A percentile compares a stretch with the other conserved stretches of the same genome.
phyloP scores from a whole-genome alignment of 2,329 filamentous ascomycete genomes.

The Purpureocillium lavendulum region DNA sequence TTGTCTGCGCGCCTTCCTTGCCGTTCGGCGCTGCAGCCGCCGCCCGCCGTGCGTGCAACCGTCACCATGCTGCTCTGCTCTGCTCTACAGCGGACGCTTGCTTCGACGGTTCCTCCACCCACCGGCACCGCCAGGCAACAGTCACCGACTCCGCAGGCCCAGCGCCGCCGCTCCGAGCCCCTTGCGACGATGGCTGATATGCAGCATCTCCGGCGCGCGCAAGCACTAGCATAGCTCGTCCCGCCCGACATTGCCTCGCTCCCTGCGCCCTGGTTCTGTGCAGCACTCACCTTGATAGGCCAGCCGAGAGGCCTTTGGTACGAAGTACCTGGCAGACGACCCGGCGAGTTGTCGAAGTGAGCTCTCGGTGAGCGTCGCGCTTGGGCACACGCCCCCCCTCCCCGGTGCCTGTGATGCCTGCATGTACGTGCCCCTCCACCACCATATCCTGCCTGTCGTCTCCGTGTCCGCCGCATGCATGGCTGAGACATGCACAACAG shows the following conservation, averaged over 20 bases:
- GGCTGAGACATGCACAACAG: conserved; percentile 1
- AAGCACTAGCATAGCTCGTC: too few species aligned
- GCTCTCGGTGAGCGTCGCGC: background rate
- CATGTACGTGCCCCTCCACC: too few species aligned
- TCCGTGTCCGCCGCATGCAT: background rate
- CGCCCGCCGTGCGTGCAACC: background rate
- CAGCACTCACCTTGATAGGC: too few species aligned
- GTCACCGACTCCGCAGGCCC: background rate
- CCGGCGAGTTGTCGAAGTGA: too few species aligned
- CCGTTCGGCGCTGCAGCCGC: background rate
- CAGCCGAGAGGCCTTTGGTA: too few species aligned
- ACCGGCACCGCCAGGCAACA: background rate
- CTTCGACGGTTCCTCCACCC: background rate
- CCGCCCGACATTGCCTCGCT: too few species aligned
- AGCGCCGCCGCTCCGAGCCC: background rate
- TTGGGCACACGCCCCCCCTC: background rate
- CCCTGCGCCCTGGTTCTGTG: too few species aligned
- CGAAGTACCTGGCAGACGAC: too few species aligned
- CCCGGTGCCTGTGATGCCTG: too few species aligned
- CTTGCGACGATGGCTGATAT: too few species aligned
- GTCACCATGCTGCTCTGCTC: background rate
- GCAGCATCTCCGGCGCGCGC: too few species aligned
- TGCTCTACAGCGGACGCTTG: background rate
- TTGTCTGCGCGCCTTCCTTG: background rate
- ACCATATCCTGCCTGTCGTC: background rate